Evolutionary conservation across 306 rosid species (phyloP).

Genomic region (Casuarina cunninghamiana): DNA sequence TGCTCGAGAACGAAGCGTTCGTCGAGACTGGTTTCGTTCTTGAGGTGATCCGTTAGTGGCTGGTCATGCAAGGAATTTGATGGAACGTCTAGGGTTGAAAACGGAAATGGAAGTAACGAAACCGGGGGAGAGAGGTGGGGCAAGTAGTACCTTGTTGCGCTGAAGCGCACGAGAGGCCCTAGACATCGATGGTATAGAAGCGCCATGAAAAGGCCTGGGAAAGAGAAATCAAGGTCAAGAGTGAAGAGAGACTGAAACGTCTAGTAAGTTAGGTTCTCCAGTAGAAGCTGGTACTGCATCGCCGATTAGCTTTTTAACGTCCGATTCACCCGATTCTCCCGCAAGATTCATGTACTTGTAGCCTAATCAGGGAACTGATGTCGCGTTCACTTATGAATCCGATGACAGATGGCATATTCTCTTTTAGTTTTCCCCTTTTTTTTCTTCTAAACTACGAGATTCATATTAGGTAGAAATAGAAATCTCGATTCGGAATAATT

Average conservation of each 20-base stretch:
- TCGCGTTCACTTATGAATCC: no score
- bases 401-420: no score
- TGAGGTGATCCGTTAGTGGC: neutral
- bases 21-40: slow-evolving; percentile 16
- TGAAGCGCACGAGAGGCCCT: neutral
- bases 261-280: no score
- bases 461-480: no score
- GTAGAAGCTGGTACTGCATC: no score
- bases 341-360: no score
- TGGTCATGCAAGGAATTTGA: slow-evolving; percentile 11
- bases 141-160: slow-evolving; percentile 21
- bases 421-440: no score
- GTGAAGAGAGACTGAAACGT: neutral
- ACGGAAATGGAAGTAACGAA: slow-evolving; percentile 26
- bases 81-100: slow-evolving; percentile 34
- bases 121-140: slow-evolving; percentile 13
- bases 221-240: neutral
- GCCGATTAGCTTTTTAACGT: no score
- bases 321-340: no score
- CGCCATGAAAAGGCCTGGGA: slow-evolving; percentile 22
- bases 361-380: no score
- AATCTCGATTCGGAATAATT: no score
- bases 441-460: no score
- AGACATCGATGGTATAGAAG: neutral
- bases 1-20: slow-evolving; percentile 54